These are phyloP conservation scores for Hansenula lynferdii DNA, from an alignment of 1,139 yeast genomes.

Conservation along the genomic window DNA sequence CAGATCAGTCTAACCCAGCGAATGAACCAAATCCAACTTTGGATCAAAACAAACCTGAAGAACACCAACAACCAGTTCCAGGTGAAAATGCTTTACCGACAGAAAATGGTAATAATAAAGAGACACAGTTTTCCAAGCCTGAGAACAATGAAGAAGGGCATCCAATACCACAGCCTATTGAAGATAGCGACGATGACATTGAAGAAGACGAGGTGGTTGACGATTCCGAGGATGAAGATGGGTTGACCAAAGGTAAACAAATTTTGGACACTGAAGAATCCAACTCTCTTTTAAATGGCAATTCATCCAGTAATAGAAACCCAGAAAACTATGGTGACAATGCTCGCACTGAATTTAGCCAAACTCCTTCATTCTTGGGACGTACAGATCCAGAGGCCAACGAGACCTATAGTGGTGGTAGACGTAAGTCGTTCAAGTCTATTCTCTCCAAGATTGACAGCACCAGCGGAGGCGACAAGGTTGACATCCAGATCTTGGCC, in stretches of 20 bases:
- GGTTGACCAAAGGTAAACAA: constrained; percentile 6
- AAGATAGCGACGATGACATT: neutral
- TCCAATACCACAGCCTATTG: constrained; percentile 2
- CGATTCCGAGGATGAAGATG: neutral
- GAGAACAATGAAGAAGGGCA: neutral
- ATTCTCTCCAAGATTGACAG: neutral
- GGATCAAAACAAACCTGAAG: neutral
- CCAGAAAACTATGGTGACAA: neutral
- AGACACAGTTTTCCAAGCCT: neutral
- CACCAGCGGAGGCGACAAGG: neutral
- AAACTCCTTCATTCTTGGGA: neutral
- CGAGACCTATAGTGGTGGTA: neutral
- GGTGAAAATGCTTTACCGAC: neutral
- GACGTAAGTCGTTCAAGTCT: neutral
- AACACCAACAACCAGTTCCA: neutral
- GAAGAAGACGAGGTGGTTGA: neutral
- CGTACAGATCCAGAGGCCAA: neutral
- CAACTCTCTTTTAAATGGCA: neutral
- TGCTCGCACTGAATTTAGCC: neutral
- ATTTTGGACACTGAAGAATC: constrained; percentile 6
- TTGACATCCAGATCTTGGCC: neutral
- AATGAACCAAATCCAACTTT: neutral
- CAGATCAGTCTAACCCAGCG: neutral
- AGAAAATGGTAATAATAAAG: neutral
- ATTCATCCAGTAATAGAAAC: neutral